A percentile compares a stretch with the other conserved stretches of the same genome.
phyloP scores from a whole-genome alignment of 1,139 yeast genomes.

The Hansenula sp. region DNA sequence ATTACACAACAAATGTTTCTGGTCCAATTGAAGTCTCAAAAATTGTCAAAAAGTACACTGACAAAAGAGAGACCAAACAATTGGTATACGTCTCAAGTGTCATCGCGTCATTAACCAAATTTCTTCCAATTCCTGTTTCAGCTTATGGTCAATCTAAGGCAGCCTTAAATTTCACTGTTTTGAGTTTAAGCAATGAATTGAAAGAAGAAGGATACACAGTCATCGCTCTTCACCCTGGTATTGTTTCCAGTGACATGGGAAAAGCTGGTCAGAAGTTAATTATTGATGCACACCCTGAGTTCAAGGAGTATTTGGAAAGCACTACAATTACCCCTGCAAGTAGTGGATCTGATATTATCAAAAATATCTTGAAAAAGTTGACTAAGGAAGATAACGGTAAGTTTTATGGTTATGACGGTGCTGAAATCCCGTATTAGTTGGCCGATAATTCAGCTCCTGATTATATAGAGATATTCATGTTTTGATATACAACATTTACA shows the following conservation, averaged over 20 bases:
- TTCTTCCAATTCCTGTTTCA: constrained; percentile 13
- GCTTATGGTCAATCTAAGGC: constrained; percentile 35
- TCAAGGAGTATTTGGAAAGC: not conserved
- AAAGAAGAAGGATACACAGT: constrained; percentile 23
- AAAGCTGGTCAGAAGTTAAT: not conserved
- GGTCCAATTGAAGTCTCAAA: constrained; percentile 23
- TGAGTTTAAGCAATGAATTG: constrained; percentile 23
- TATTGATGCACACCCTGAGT: not conserved
- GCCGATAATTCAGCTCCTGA: too few relatives aligned
- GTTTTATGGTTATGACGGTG: not conserved
- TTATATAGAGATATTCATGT: too few relatives aligned
- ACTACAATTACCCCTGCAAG: not conserved
- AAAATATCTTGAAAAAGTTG: not conserved
- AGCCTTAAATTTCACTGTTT: constrained; percentile 28
- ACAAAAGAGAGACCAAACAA: constrained; percentile 16
- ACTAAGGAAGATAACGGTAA: not conserved
- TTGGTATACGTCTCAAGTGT: constrained; percentile 21
- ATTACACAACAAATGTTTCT: constrained; percentile 18
- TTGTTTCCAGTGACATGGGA: constrained; percentile 27
- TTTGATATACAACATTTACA: too few relatives aligned
- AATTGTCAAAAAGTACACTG: constrained; percentile 21
- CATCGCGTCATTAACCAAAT: constrained; percentile 23
- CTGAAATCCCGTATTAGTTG: not conserved
- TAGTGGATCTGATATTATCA: not conserved
- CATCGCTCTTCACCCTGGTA: constrained; percentile 30